phyloP scores from a whole-genome alignment of 2,329 filamentous ascomycete genomes.

The Pyrenochaeta sp. region DNA sequence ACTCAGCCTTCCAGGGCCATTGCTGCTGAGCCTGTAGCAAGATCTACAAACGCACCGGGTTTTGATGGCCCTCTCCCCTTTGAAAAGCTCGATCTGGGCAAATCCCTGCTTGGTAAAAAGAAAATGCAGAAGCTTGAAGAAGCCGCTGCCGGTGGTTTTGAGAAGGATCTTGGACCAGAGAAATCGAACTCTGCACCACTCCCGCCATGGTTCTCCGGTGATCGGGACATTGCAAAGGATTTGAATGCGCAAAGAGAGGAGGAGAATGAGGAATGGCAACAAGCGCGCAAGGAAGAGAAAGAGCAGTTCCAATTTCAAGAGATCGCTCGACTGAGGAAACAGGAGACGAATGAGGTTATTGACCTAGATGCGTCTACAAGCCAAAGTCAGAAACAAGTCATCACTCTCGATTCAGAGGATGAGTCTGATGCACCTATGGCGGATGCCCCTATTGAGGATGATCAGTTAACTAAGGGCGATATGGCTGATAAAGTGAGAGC shows the following conservation, averaged over 20 bases:
- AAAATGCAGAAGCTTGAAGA: slow-evolving; percentile 61
- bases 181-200: slow-evolving; percentile 64
- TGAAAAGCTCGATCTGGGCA: slow-evolving; percentile 77
- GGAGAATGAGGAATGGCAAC: slow-evolving; percentile 60
- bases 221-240: slow-evolving; percentile 60
- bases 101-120: slow-evolving; percentile 61
- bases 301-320: slow-evolving; percentile 71
- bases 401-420: slow-evolving; percentile 70
- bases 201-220: slow-evolving; percentile 76
- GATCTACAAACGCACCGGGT: slow-evolving; percentile 62
- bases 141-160: slow-evolving; percentile 70
- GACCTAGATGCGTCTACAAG: slow-evolving; percentile 55
- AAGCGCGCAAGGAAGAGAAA: slow-evolving; percentile 62
- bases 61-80: slow-evolving; percentile 89
- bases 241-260: slow-evolving; percentile 58
- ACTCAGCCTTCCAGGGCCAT: slow-evolving; percentile 8
- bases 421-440: slow-evolving; percentile 52
- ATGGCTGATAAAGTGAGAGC: slow-evolving; percentile 53
- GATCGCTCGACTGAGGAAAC: slow-evolving; percentile 63
- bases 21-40: slow-evolving; percentile 40
- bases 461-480: slow-evolving; percentile 50
- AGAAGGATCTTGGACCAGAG: slow-evolving; percentile 55
- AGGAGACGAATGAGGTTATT: slow-evolving; percentile 58
- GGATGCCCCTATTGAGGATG: slow-evolving; percentile 40
- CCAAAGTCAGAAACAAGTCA: slow-evolving; percentile 58